Evolutionary conservation across 2,329 filamentous ascomycete species (phyloP).

Genomic region (Diaporthe batatas): DNA sequence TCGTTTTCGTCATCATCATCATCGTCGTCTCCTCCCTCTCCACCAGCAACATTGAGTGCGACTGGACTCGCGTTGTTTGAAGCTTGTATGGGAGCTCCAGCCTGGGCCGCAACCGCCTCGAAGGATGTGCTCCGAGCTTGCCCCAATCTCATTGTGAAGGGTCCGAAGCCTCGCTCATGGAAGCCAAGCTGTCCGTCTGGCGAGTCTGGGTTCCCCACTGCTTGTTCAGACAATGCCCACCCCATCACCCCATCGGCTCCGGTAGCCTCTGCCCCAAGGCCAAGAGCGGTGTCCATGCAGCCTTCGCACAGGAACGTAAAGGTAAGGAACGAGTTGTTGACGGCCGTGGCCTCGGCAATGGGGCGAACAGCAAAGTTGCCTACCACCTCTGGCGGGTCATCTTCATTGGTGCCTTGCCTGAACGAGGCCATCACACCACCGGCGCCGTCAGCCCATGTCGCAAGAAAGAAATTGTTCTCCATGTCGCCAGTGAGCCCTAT

Average conservation of each 20-base stretch:
- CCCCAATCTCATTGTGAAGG: slow-evolving; percentile 7
- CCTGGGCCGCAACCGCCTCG: slow-evolving; percentile 10
- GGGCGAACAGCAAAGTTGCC: slow-evolving; percentile 54
- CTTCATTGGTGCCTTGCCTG: slow-evolving; percentile 58
- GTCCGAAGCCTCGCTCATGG: slow-evolving; percentile 17
- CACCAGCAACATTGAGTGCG: slow-evolving; percentile 19
- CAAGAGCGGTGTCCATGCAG: neutral
- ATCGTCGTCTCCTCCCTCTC: neutral
- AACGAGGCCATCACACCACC: slow-evolving; percentile 57
- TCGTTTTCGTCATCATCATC: neutral
- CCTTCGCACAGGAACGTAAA: slow-evolving; percentile 13
- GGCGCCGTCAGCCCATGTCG: slow-evolving; percentile 58
- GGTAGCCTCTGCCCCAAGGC: neutral
- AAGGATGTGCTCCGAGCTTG: neutral
- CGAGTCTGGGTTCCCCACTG: neutral
- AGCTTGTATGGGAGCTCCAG: slow-evolving; percentile 1
- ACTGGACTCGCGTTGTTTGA: slow-evolving; percentile 6
- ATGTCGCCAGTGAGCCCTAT: slow-evolving; percentile 56
- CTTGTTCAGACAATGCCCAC: slow-evolving; percentile 17
- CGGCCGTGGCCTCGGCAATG: neutral
- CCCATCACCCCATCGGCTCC: slow-evolving; percentile 14
- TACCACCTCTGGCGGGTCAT: slow-evolving; percentile 58
- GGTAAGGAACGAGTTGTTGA: slow-evolving; percentile 10
- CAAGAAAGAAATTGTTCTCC: slow-evolving; percentile 59
- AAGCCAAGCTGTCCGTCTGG: slow-evolving; percentile 11